Percentiles rank a stretch among this genome's conserved stretches.
phyloP scores from a whole-genome alignment of 257 asterid species.

The Solanum commersonii region DNA sequence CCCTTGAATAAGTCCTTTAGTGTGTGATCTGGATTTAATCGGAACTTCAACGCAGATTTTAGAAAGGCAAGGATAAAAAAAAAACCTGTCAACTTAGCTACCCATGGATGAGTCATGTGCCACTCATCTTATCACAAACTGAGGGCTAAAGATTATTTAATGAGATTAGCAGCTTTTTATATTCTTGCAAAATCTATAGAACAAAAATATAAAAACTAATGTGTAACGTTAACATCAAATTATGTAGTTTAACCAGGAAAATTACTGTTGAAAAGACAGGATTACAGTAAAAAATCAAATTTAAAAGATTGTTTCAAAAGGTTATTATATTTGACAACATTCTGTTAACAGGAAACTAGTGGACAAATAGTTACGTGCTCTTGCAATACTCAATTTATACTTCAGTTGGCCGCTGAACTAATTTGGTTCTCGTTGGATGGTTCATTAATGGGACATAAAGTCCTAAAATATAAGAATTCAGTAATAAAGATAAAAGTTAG shows the following conservation, averaged over 20 bases:
- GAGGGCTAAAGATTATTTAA: neutral
- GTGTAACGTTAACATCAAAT: neutral
- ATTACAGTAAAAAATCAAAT: neutral
- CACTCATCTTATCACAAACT: neutral
- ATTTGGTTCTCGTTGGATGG: neutral
- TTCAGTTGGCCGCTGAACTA: neutral
- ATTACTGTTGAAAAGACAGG: neutral
- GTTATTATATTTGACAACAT: neutral
- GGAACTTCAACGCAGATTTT: rapidly evolving
- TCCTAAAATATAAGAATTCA: neutral
- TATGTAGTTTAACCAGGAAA: neutral
- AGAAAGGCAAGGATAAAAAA: neutral
- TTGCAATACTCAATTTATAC: neutral
- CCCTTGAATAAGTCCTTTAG: too few relatives aligned
- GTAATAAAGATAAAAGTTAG: neutral
- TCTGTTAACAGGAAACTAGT: neutral
- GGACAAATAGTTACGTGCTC: neutral
- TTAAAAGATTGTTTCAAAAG: neutral
- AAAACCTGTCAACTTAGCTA: neutral
- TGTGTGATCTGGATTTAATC: too few relatives aligned
- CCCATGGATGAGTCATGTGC: neutral
- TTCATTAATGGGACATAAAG: neutral
- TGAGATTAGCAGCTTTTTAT: neutral
- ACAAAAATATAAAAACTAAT: neutral
- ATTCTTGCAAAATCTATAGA: neutral